Conservation (phyloP, 768 basidiomycete genomes). For the Lactarius hatsudake region DNA sequence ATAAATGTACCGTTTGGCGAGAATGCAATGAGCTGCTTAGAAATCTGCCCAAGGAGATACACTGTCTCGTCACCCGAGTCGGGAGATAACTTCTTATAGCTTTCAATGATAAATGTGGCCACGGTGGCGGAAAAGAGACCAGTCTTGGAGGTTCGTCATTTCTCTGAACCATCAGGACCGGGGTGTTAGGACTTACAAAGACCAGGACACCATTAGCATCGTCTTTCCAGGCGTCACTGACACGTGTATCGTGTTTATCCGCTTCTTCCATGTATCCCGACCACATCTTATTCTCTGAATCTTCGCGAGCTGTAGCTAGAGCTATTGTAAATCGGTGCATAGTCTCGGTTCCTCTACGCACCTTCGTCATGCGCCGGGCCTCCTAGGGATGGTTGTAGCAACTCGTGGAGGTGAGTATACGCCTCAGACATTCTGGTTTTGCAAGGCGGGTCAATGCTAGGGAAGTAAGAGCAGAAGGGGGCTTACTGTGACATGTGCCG, state of each 20-base stretch:
- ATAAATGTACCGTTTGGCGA: neutral
- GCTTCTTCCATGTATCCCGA: constrained; percentile 18
- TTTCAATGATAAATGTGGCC: constrained; percentile 26
- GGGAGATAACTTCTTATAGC: constrained; percentile 24
- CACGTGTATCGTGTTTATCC: constrained; percentile 11
- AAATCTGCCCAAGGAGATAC: constrained; percentile 16
- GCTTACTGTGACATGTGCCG: neutral
- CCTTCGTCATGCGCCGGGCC: neutral
- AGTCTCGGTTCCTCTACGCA: neutral
- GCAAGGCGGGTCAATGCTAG: neutral
- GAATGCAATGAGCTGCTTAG: constrained; percentile 15
- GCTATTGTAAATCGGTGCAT: neutral
- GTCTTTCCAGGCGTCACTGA: constrained; percentile 21
- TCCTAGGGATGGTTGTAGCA: neutral
- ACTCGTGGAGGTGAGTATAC: neutral
- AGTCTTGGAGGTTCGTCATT: constrained; percentile 13
- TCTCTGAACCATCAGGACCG: neutral
- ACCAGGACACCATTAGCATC: constrained; percentile 21
- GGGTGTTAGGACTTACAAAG: constrained; percentile 20
- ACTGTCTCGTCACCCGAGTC: constrained; percentile 8
- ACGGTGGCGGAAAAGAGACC: constrained; percentile 29
- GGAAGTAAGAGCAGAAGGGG: neutral
- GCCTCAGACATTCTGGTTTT: constrained; percentile 8
- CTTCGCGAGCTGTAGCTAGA: neutral
- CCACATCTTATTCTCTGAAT: constrained; percentile 21